A percentile compares a stretch with the other conserved stretches of the same genome.
phyloP scores from a whole-genome alignment of 2,329 filamentous ascomycete genomes.

The Incumbomyces delicatus region DNA sequence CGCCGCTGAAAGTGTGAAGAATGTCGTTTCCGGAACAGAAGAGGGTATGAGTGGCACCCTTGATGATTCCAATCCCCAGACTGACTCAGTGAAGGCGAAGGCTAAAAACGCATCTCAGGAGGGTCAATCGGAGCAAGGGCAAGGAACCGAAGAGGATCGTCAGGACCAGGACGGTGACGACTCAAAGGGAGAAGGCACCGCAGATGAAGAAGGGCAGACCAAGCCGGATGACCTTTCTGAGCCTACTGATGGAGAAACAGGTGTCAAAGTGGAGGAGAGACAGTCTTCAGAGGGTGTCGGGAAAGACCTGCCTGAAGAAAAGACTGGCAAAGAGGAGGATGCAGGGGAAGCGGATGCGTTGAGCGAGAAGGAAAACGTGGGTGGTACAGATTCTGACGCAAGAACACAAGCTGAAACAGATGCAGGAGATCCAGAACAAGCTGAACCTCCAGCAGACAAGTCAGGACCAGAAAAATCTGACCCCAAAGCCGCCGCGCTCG shows the following conservation, averaged over 20 bases:
- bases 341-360: neutral
- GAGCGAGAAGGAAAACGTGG: conserved; percentile 5
- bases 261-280: neutral
- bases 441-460: neutral
- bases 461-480: conserved; percentile 3
- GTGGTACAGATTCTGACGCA: conserved; percentile 1
- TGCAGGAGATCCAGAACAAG: conserved; percentile 2
- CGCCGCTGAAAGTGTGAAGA: conserved; percentile 7
- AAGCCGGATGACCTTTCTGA: neutral
- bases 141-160: conserved; percentile 1
- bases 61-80: conserved; percentile 1
- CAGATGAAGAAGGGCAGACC: neutral
- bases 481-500: neutral
- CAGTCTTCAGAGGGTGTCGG: neutral
- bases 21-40: conserved; percentile 7
- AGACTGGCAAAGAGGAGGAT: conserved; percentile 1
- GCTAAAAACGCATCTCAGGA: conserved; percentile 14
- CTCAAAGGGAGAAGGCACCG: neutral
- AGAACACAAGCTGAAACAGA: conserved; percentile 4
- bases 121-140: conserved; percentile 10
- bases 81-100: conserved; percentile 7
- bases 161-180: conserved; percentile 5
- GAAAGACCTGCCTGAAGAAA: conserved; percentile 2
- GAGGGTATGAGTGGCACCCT: conserved; percentile 2
- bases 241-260: neutral